These are phyloP conservation scores for Rubia balearica DNA, from an alignment of 305 asterid genomes.

Conservation along the genomic window DNA sequence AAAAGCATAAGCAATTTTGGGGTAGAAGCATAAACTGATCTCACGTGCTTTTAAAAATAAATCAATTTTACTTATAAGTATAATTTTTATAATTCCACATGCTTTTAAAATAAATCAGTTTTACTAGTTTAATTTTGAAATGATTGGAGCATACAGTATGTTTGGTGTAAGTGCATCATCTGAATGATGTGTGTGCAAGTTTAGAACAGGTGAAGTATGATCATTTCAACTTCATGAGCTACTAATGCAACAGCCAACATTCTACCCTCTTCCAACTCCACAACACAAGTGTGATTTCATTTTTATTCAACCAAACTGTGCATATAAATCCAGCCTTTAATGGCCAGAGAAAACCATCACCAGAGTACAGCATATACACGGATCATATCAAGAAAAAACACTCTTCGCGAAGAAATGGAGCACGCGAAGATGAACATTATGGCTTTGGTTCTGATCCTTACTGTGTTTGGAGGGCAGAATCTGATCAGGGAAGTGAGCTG, in stretches of 20 bases:
- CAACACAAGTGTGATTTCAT: not conserved
- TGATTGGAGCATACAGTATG: not conserved
- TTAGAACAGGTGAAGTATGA: not conserved
- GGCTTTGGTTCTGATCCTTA: not conserved
- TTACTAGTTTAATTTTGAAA: no score
- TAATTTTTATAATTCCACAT: no score
- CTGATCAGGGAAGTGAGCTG: not conserved
- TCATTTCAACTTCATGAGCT: not conserved
- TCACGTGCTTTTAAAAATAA: no score
- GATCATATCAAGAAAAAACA: not conserved
- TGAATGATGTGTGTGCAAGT: not conserved
- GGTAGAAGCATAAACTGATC: no score
- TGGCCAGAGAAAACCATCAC: not conserved
- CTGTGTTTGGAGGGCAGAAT: not conserved
- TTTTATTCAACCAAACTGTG: not conserved
- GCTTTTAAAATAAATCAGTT: no score
- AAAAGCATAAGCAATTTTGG: no score
- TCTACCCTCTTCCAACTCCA: not conserved
- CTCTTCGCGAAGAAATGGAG: not conserved
- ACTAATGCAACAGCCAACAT: not conserved
- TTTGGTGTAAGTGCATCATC: not conserved
- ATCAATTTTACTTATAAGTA: no score
- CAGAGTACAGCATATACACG: no score
- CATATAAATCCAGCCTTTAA: not conserved
- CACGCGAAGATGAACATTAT: not conserved